Percentiles rank a stretch among this genome's conserved stretches.
Conservation (phyloP, 2,329 filamentous ascomycete genomes). For the Seiridium cupressi region DNA sequence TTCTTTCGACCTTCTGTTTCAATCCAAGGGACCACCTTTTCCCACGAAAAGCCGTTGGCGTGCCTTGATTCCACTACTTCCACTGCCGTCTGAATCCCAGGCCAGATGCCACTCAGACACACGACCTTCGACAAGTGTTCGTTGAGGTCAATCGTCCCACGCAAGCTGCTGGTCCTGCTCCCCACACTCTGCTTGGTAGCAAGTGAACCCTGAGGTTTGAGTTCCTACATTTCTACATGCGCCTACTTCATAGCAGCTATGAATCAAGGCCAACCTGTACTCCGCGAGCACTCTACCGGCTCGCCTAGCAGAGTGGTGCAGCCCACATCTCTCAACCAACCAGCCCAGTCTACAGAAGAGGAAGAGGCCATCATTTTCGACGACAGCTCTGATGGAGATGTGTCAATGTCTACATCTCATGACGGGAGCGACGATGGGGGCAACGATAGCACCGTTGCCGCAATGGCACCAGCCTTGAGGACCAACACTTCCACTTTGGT, state of each 20-base stretch:
- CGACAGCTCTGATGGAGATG: neutral
- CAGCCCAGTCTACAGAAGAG: neutral
- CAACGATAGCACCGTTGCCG: neutral
- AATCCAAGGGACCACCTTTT: neutral
- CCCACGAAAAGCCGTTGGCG: neutral
- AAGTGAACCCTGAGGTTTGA: neutral
- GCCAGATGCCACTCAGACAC: neutral
- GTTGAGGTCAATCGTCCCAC: neutral
- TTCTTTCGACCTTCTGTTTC: neutral
- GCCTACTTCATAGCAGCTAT: slow-evolving; percentile 1
- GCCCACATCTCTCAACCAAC: neutral
- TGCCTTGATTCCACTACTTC: neutral
- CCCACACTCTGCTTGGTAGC: neutral
- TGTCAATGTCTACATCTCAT: neutral
- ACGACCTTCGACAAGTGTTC: slow-evolving; percentile 7
- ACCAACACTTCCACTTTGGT: no score
- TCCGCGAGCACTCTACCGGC: no score
- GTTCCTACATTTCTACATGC: neutral
- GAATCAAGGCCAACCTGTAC: neutral
- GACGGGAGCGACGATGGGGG: neutral
- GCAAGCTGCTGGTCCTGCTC: neutral
- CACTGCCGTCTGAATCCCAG: neutral
- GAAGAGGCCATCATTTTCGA: neutral
- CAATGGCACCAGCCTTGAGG: no score
- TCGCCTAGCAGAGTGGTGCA: neutral